A percentile compares a stretch with the other conserved stretches of the same genome.
Conservation (phyloP, 352 stramenopile species). For the Lagenidium giganteum region DNA sequence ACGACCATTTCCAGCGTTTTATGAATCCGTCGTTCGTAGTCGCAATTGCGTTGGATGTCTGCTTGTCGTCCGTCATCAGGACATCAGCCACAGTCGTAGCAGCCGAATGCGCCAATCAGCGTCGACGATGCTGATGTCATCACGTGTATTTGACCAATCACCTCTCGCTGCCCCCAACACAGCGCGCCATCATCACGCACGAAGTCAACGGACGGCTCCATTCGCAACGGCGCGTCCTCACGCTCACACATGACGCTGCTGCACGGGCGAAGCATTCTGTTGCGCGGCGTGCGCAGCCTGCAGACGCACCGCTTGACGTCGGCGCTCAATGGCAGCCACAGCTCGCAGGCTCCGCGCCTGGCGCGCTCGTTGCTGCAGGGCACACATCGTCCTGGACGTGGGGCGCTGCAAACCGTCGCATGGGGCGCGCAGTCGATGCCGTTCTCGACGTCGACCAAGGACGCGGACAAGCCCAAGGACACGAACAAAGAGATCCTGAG, state of each 20-base stretch:
- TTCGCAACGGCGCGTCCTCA: no score
- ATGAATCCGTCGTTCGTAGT: no score
- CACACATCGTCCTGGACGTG: slow-evolving; percentile 1
- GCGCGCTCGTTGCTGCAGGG: background rate
- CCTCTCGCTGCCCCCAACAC: no score
- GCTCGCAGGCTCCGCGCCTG: slow-evolving; percentile 3
- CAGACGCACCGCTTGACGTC: background rate
- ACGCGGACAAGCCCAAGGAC: slow-evolving; percentile 15
- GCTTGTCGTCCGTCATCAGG: no score
- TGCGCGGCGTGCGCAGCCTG: slow-evolving; percentile 28
- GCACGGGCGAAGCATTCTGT: slow-evolving; percentile 30
- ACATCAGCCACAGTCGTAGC: no score
- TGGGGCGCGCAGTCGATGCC: background rate
- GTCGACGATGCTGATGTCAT: no score
- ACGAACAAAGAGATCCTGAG: slow-evolving; percentile 54
- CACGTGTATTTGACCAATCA: no score
- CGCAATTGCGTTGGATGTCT: no score
- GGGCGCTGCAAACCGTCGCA: slow-evolving; percentile 5
- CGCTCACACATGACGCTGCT: slow-evolving; percentile 41
- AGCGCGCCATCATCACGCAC: no score
- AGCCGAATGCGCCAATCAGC: no score
- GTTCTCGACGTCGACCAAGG: background rate
- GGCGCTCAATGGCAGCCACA: background rate
- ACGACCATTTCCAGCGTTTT: no score
- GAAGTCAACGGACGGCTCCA: no score